These are phyloP conservation scores for Phytopythium montanum DNA, from an alignment of 352 stramenopile genomes.

Conservation along the genomic window DNA sequence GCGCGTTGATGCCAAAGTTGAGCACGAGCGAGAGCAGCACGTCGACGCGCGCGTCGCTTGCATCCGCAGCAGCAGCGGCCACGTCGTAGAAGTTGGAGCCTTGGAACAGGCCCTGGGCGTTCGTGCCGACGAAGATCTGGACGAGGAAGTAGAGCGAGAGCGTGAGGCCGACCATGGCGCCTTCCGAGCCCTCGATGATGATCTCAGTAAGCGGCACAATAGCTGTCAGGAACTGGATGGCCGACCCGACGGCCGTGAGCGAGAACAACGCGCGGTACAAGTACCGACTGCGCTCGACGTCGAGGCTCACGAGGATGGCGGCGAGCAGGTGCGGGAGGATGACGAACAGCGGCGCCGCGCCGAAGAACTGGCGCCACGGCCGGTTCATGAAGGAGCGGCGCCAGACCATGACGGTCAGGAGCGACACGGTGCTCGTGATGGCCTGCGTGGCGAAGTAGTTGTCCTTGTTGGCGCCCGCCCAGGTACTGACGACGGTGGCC, in stretches of 20 bases:
- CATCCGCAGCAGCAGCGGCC: slow-evolving; percentile 21
- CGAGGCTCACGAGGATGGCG: slow-evolving; percentile 19
- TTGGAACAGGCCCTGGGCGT: slow-evolving; percentile 36
- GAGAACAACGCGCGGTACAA: slow-evolving; percentile 29
- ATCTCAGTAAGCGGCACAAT: slow-evolving; percentile 52
- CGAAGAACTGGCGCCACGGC: slow-evolving; percentile 34
- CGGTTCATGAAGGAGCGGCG: slow-evolving; percentile 39
- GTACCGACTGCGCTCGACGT: slow-evolving; percentile 20
- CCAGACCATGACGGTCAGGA: slow-evolving; percentile 29
- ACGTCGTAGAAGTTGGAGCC: slow-evolving; percentile 29
- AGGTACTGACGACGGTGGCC: slow-evolving; percentile 17
- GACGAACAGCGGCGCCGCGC: slow-evolving; percentile 15
- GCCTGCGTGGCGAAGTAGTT: slow-evolving; percentile 18
- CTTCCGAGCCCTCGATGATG: slow-evolving; percentile 51
- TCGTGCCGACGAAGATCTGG: slow-evolving; percentile 39
- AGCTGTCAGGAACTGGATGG: slow-evolving; percentile 19
- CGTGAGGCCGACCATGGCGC: slow-evolving; percentile 44
- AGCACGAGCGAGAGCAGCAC: slow-evolving; percentile 31
- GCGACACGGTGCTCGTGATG: slow-evolving; percentile 16
- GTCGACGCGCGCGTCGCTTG: slow-evolving; percentile 17
- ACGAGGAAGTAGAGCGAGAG: slow-evolving; percentile 55
- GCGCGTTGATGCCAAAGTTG: slow-evolving; percentile 40
- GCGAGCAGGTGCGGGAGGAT: slow-evolving; percentile 27
- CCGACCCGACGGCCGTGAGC: slow-evolving; percentile 15
- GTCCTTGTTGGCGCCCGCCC: slow-evolving; percentile 21